Conservation (phyloP, 176 grass and related monocot genomes). For the Metroxylon sagu region DNA sequence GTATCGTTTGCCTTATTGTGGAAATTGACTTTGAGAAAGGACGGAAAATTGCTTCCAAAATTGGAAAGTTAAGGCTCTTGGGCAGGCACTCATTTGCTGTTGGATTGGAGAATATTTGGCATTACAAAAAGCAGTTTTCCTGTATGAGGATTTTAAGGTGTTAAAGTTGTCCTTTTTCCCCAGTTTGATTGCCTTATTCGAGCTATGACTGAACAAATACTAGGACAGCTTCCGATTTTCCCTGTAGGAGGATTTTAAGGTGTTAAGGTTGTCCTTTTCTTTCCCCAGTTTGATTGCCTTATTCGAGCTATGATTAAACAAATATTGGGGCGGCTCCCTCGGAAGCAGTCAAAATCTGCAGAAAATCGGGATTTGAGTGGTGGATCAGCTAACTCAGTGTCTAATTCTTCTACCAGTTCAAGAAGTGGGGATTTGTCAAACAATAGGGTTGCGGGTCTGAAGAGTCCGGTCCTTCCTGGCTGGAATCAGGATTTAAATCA, state of each 20-base stretch:
- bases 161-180: background rate
- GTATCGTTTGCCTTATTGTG: too few species aligned
- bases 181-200: background rate
- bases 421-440: conserved; percentile 7
- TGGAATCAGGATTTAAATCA: conserved; percentile 5
- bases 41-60: too few species aligned
- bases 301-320: too few species aligned
- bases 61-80: background rate
- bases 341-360: conserved; percentile 14
- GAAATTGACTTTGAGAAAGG: too few species aligned
- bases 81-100: too few species aligned
- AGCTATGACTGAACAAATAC: conserved; percentile 24
- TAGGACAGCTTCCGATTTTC: background rate
- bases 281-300: too few species aligned
- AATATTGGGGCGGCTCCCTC: conserved; percentile 3
- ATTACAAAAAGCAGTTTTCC: too few species aligned
- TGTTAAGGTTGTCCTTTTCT: too few species aligned
- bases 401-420: conserved; percentile 5
- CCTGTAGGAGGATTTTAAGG: too few species aligned
- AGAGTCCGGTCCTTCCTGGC: background rate
- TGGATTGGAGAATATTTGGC: too few species aligned
- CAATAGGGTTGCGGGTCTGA: background rate
- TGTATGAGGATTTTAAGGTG: too few species aligned
- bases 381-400: background rate
- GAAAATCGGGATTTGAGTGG: conserved; percentile 3